Conservation (phyloP, 2,329 filamentous ascomycete species). For the Scopulariopsis brevicaulis region DNA sequence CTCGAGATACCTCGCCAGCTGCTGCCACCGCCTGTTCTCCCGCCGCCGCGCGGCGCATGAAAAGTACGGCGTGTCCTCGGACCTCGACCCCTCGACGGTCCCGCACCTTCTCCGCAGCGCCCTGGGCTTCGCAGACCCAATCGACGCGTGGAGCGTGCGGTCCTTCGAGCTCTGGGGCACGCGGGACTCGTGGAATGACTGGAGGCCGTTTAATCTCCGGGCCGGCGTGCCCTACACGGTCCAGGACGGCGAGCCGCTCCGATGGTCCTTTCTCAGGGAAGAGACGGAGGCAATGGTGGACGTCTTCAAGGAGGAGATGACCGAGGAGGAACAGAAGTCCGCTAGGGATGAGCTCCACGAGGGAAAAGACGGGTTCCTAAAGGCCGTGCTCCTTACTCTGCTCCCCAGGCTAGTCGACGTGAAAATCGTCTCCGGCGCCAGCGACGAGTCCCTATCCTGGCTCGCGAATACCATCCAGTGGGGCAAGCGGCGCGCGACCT, state of each 20-base stretch:
- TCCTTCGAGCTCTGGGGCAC: conserved; percentile 4
- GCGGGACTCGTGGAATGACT: conserved; percentile 1
- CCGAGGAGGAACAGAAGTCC: background rate
- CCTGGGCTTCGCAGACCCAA: background rate
- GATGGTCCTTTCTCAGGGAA: background rate
- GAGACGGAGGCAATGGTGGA: background rate
- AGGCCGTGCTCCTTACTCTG: background rate
- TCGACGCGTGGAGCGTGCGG: conserved; percentile 3
- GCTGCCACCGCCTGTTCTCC: background rate
- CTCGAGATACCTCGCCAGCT: background rate
- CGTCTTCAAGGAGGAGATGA: background rate
- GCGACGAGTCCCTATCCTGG: background rate
- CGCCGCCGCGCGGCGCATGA: conserved; percentile 2
- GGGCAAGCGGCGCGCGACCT: background rate
- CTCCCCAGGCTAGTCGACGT: conserved; percentile 2
- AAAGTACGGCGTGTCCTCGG: background rate
- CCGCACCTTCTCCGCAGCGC: conserved; percentile 1
- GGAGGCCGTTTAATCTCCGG: conserved; percentile 1
- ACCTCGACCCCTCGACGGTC: conserved; percentile 1
- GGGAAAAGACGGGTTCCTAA: conserved; percentile 1
- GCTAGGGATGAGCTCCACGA: background rate
- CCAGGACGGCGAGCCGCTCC: background rate
- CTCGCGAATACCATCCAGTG: background rate
- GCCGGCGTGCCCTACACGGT: background rate
- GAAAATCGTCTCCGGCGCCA: background rate